phyloP scores from a whole-genome alignment of 371 early-diverging fungal species.

The Mortierella sp. region DNA sequence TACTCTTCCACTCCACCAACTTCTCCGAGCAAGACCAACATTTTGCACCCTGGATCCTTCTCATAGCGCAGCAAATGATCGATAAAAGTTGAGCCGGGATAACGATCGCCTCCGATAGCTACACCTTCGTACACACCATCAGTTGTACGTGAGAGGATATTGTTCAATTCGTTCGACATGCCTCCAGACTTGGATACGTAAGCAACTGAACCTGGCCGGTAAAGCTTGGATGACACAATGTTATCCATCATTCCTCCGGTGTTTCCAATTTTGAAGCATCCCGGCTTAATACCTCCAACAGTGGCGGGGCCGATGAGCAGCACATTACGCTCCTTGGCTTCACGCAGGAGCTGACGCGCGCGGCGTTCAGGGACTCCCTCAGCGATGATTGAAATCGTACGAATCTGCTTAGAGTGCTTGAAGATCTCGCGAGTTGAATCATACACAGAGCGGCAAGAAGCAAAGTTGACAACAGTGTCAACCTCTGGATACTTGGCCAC shows the following conservation, averaged over 20 bases:
- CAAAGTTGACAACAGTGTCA: slow-evolving; percentile 97
- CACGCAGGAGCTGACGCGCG: slow-evolving; percentile 90
- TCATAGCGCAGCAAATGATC: slow-evolving; percentile 97
- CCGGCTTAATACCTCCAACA: slow-evolving; percentile 98
- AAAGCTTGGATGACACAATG: slow-evolving; percentile 96
- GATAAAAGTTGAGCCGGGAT: slow-evolving; percentile 98
- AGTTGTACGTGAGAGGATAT: slow-evolving; percentile 95
- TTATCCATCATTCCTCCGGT: slow-evolving; percentile 99
- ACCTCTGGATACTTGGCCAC: slow-evolving; percentile 90
- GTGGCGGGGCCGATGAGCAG: slow-evolving; percentile 98
- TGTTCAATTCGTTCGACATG: slow-evolving; percentile 99
- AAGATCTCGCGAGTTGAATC: slow-evolving; percentile 93
- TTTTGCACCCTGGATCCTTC: slow-evolving; percentile 93
- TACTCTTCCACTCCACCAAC: slow-evolving; percentile 99
- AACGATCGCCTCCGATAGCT: slow-evolving; percentile 98
- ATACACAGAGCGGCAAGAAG: slow-evolving; percentile 95
- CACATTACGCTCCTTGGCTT: slow-evolving; percentile 86
- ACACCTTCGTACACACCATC: slow-evolving; percentile 99
- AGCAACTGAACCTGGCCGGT: slow-evolving; percentile 96
- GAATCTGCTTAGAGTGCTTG: slow-evolving; percentile 79
- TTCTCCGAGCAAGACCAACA: slow-evolving; percentile 96
- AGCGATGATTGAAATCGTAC: slow-evolving; percentile 96
- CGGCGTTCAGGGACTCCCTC: slow-evolving; percentile 99
- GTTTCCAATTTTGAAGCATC: slow-evolving; percentile 99
- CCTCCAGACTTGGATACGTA: slow-evolving; percentile 99